Percentiles rank a stretch among this genome's conserved stretches.
Evolutionary conservation across 768 basidiomycete species (phyloP).

Genomic region (Phanerochaete sordida): DNA sequence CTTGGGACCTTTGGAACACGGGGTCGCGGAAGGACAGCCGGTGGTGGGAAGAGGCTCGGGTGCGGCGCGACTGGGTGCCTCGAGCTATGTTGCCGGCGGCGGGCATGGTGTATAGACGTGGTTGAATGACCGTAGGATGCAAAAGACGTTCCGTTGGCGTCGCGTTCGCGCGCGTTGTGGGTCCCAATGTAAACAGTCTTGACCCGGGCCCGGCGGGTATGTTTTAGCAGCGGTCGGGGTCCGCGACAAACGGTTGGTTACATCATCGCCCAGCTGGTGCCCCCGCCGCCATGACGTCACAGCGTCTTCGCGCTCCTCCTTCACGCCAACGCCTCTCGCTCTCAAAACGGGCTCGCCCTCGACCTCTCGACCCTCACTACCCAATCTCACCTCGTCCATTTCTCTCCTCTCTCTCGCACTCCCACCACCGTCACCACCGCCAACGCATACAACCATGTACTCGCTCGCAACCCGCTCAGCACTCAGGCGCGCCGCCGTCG

Average conservation of each 20-base stretch:
- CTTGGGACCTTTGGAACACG: no score
- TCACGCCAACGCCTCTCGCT: neutral
- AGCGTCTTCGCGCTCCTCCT: slow-evolving; percentile 2
- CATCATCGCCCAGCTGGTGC: neutral
- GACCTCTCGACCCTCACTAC: neutral
- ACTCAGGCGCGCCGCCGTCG: slow-evolving; percentile 18
- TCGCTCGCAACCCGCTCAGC: slow-evolving; percentile 21
- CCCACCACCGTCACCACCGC: neutral
- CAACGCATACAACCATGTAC: slow-evolving; percentile 18
- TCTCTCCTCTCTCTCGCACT: neutral
- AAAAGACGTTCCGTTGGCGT: neutral
- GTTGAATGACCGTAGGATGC: neutral
- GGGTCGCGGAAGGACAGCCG: no score
- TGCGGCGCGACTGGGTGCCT: no score
- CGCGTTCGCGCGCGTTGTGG: neutral
- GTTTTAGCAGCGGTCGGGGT: neutral
- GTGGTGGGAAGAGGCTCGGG: no score
- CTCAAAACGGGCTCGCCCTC: neutral
- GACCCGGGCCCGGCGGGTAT: neutral
- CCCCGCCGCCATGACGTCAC: neutral
- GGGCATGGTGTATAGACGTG: neutral
- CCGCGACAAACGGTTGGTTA: neutral
- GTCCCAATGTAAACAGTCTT: neutral
- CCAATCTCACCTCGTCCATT: neutral
- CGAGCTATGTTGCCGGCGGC: no score